phyloP scores from a whole-genome alignment of 139 green algal genomes.

The Tetradesmus obliquus region DNA sequence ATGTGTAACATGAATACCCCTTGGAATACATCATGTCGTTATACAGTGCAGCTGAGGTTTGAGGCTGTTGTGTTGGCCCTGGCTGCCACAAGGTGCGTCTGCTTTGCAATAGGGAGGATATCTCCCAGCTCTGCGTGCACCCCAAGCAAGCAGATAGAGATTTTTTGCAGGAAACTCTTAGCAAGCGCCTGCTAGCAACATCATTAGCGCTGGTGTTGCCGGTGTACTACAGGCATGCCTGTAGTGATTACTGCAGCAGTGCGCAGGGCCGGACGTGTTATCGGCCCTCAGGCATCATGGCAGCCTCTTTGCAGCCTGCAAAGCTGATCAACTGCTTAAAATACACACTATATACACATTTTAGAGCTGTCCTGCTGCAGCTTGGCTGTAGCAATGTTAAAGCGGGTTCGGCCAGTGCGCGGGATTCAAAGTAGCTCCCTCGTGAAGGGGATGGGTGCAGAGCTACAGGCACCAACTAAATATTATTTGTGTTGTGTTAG shows the following conservation, averaged over 20 bases:
- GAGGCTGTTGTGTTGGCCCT: too few species aligned
- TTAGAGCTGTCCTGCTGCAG: too few species aligned
- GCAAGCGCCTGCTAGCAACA: background rate
- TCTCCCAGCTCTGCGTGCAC: background rate
- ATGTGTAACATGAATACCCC: too few species aligned
- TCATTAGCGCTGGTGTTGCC: background rate
- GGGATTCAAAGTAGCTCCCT: background rate
- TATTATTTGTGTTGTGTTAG: background rate
- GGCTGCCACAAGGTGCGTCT: too few species aligned
- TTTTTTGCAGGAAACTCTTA: background rate
- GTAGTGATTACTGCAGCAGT: background rate
- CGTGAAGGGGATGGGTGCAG: too few species aligned
- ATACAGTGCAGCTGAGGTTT: too few species aligned
- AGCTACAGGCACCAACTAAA: too few species aligned
- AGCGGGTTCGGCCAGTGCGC: background rate
- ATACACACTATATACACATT: too few species aligned
- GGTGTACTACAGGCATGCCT: background rate
- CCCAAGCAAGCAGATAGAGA: background rate
- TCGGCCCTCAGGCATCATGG: background rate
- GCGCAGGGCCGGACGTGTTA: background rate
- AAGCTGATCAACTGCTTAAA: too few species aligned
- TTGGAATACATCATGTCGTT: too few species aligned
- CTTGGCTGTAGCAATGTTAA: background rate
- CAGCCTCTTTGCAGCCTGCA: background rate
- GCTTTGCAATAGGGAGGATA: too few species aligned